Conservation (phyloP, 257 asterid species). For the Cordia subcordata region DNA sequence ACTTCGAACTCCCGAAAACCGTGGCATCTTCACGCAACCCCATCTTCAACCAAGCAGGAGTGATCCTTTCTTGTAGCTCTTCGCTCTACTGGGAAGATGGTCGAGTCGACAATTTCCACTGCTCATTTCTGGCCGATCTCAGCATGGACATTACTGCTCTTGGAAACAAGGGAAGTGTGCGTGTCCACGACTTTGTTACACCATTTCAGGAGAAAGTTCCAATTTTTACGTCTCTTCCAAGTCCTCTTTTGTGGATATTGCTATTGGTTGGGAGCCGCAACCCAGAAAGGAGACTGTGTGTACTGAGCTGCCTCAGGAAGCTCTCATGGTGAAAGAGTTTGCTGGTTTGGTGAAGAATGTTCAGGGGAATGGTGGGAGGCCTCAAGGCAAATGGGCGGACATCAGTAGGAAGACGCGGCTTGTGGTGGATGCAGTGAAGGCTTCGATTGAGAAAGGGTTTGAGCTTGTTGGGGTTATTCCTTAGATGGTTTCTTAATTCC, state of each 20-base stretch:
- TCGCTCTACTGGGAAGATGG: constrained; percentile 64
- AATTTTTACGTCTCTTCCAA: constrained; percentile 34
- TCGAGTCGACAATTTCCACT: constrained; percentile 57
- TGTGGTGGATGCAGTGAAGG: constrained; percentile 70
- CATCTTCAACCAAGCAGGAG: constrained; percentile 43
- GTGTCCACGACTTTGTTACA: constrained; percentile 48
- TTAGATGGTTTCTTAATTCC: neutral
- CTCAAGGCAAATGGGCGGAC: constrained; percentile 61
- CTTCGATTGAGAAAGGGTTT: constrained; percentile 56
- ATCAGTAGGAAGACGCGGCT: constrained; percentile 68
- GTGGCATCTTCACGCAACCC: constrained; percentile 48
- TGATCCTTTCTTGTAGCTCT: constrained; percentile 60
- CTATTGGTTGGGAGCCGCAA: constrained; percentile 43
- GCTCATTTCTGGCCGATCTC: constrained; percentile 60
- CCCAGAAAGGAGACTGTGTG: constrained; percentile 43
- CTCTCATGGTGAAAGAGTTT: constrained; percentile 62
- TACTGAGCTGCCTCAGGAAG: constrained; percentile 74
- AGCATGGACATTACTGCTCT: constrained; percentile 53
- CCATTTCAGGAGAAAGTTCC: constrained; percentile 53
- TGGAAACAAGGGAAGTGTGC: constrained; percentile 55
- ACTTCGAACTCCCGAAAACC: constrained; percentile 53
- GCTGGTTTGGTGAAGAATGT: constrained; percentile 39
- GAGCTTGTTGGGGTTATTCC: constrained; percentile 35
- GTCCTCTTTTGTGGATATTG: constrained; percentile 32
- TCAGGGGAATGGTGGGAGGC: constrained; percentile 34